Percentiles rank a stretch among this genome's conserved stretches.
phyloP scores from a whole-genome alignment of 1,284 basidiomycete genomes.

The Rugosomyces carneus region DNA sequence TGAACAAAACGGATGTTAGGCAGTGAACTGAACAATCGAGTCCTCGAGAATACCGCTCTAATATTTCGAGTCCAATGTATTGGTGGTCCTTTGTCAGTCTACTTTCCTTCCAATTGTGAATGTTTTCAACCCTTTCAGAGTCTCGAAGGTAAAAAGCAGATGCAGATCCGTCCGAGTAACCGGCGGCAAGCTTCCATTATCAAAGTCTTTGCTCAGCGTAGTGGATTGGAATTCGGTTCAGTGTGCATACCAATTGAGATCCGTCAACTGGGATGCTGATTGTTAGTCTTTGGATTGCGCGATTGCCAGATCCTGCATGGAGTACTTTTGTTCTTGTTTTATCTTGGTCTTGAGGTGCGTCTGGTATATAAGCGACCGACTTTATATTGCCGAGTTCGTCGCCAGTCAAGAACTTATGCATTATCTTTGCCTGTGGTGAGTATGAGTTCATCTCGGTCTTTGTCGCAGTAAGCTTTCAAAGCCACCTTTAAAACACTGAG shows the following conservation, averaged over 20 bases:
- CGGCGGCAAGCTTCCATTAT: conserved; percentile 56
- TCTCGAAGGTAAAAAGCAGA: conserved; percentile 36
- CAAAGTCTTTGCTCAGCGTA: conserved; percentile 15
- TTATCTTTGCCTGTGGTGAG: conserved; percentile 19
- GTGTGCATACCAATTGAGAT: conserved; percentile 31
- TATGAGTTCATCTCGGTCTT: too few species aligned
- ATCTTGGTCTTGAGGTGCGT: conserved; percentile 14
- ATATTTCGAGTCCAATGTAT: conserved; percentile 55
- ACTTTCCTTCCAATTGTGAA: conserved; percentile 57
- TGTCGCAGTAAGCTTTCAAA: too few species aligned
- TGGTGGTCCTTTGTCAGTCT: conserved; percentile 44
- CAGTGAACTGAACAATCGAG: conserved; percentile 18
- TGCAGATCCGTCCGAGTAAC: conserved; percentile 51
- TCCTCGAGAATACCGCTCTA: conserved; percentile 29
- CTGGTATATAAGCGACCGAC: conserved; percentile 38
- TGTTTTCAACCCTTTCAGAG: conserved; percentile 32
- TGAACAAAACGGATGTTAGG: conserved; percentile 20
- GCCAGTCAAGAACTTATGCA: conserved; percentile 64
- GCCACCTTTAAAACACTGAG: background rate
- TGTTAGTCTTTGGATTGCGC: conserved; percentile 35
- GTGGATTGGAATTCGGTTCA: background rate
- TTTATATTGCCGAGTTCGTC: conserved; percentile 74
- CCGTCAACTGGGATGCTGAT: conserved; percentile 19
- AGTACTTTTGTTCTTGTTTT: conserved; percentile 27
- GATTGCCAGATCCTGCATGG: conserved; percentile 26